Percentiles rank a stretch among this genome's conserved stretches.
Conservation (phyloP, 352 stramenopile species). For the Globisporangium megalacanthum region DNA sequence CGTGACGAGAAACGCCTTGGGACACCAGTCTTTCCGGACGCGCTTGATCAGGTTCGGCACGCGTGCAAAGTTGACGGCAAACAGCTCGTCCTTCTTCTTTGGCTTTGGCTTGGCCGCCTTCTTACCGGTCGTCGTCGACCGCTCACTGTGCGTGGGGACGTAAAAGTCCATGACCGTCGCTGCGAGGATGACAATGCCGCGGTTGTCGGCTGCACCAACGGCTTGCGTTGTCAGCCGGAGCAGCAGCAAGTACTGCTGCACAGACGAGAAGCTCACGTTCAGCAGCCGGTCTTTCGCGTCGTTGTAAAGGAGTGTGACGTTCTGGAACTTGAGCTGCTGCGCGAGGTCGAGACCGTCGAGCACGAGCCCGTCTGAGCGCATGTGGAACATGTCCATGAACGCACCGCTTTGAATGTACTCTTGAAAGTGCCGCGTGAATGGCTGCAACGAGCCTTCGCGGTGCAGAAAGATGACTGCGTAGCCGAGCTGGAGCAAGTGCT, state of each 20-base stretch:
- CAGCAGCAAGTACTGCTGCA: conserved; percentile 81
- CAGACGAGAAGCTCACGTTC: conserved; percentile 68
- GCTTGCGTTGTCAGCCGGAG: conserved; percentile 53
- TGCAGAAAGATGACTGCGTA: conserved; percentile 84
- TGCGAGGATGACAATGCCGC: conserved; percentile 63
- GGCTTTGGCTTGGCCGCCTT: conserved; percentile 11
- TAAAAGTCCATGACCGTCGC: conserved; percentile 84
- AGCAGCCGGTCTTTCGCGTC: conserved; percentile 64
- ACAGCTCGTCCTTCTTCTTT: conserved; percentile 42
- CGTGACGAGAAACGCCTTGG: conserved; percentile 73
- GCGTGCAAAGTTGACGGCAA: conserved; percentile 76
- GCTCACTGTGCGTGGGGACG: conserved; percentile 25
- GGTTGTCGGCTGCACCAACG: conserved; percentile 51
- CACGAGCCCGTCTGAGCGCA: conserved; percentile 51
- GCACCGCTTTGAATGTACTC: conserved; percentile 75
- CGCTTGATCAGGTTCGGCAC: conserved; percentile 77
- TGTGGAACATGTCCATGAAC: conserved; percentile 78
- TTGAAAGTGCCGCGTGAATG: conserved; percentile 82
- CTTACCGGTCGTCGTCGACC: neutral
- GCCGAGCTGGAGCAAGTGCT: conserved; percentile 72
- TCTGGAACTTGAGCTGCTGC: conserved; percentile 66
- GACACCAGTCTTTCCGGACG: conserved; percentile 78
- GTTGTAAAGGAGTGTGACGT: conserved; percentile 52
- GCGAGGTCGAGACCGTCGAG: conserved; percentile 57
- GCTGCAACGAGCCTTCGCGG: conserved; percentile 67